Evolutionary conservation across 345 rosid genomes (phyloP).

Genomic region (Melaleuca alternifolia): DNA sequence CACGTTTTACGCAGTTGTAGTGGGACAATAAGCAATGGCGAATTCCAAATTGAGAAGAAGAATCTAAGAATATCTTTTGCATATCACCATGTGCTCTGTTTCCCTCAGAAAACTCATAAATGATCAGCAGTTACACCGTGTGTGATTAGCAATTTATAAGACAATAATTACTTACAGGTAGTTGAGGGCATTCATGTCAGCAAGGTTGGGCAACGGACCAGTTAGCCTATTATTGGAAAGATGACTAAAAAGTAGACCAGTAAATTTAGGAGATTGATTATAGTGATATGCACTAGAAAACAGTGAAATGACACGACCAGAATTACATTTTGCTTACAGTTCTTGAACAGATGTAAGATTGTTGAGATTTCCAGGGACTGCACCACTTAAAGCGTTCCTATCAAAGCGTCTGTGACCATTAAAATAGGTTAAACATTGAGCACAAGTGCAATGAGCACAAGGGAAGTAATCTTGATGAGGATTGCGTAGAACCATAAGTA

Average conservation of each 20-base stretch:
- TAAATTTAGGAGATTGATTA: neutral
- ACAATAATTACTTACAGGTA: constrained; percentile 44
- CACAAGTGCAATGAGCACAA: neutral
- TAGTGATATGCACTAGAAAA: neutral
- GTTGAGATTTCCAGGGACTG: constrained; percentile 45
- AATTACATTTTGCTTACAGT: constrained; percentile 40
- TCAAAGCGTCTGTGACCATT: constrained; percentile 40
- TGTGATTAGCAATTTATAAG: neutral
- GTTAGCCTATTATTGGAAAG: constrained; percentile 58
- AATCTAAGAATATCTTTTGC: neutral
- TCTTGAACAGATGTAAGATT: constrained; percentile 41
- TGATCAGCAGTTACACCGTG: neutral
- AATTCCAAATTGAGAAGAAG: neutral
- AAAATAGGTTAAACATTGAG: neutral
- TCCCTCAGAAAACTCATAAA: neutral
- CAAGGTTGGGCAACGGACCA: constrained; percentile 58
- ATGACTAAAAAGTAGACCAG: constrained; percentile 25
- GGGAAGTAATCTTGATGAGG: neutral
- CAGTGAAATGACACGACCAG: neutral
- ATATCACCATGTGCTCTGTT: neutral
- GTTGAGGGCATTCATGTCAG: constrained; percentile 35
- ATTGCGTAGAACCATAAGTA: constrained; percentile 5
- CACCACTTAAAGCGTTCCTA: constrained; percentile 38
- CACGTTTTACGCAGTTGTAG: neutral
- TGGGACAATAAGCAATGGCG: neutral